phyloP scores from a whole-genome alignment of 2,329 filamentous ascomycete genomes.

The Penicillium sp. region DNA sequence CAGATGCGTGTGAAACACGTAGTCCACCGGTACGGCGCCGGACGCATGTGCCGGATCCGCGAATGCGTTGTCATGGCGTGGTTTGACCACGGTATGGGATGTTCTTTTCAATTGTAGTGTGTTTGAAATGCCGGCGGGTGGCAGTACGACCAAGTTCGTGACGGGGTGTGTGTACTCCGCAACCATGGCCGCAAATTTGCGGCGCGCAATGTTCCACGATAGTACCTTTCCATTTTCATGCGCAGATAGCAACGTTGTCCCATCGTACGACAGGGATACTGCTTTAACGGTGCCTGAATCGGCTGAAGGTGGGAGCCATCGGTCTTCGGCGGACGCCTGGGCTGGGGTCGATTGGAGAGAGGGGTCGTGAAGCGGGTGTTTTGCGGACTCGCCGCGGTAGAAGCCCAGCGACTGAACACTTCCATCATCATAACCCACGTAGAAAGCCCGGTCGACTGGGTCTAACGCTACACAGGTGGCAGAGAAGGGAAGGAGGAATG shows the following conservation, averaged over 20 bases:
- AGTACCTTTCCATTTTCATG: constrained; percentile 74
- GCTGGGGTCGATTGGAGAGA: constrained; percentile 39
- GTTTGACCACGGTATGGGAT: constrained; percentile 66
- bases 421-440: constrained; percentile 73
- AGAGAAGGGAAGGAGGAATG: constrained; percentile 69
- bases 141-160: constrained; percentile 72
- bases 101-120: constrained; percentile 44
- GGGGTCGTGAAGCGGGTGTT: constrained; percentile 35
- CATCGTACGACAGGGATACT: constrained; percentile 73
- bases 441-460: constrained; percentile 75
- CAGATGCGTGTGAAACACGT: constrained; percentile 40
- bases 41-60: constrained; percentile 31
- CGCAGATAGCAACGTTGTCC: constrained; percentile 71
- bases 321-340: constrained; percentile 38
- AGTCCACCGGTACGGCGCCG: constrained; percentile 41
- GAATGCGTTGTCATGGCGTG: constrained; percentile 47
- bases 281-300: constrained; percentile 64
- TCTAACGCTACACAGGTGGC: constrained; percentile 73
- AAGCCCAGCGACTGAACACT: constrained; percentile 76
- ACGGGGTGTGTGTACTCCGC: constrained; percentile 73
- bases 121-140: constrained; percentile 50
- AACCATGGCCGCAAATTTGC: constrained; percentile 61
- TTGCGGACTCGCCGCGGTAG: constrained; percentile 48
- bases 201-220: constrained; percentile 71
- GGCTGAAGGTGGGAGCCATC: constrained; percentile 51